phyloP scores from a whole-genome alignment of 345 rosid genomes.

The Lepidium didymum region DNA sequence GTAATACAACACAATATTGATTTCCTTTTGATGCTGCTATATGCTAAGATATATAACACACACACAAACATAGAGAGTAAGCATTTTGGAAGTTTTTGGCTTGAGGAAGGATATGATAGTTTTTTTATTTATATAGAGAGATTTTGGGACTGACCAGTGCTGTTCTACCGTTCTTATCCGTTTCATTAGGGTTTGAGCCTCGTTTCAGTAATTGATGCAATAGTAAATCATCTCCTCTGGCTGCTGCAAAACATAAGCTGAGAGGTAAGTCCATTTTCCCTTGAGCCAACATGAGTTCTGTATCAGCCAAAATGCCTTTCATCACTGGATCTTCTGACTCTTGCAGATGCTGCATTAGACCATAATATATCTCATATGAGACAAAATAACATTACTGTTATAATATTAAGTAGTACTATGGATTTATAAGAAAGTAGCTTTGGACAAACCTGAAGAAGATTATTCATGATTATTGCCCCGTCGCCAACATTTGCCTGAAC shows the following conservation, averaged over 20 bases:
- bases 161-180: constrained; percentile 52
- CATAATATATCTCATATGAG: not conserved
- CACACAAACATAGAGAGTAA: not conserved
- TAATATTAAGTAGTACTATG: not conserved
- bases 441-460: constrained; percentile 71
- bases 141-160: constrained; percentile 43
- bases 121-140: not conserved
- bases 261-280: constrained; percentile 85
- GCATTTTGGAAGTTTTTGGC: not conserved
- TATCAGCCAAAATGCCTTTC: constrained; percentile 53
- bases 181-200: constrained; percentile 65
- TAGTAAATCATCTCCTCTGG: constrained; percentile 71
- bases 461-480: constrained; percentile 81
- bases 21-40: constrained; percentile 73
- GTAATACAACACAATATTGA: constrained; percentile 55
- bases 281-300: constrained; percentile 66
- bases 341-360: constrained; percentile 59
- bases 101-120: not conserved
- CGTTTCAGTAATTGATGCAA: constrained; percentile 66
- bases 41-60: constrained; percentile 53
- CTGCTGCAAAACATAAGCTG: constrained; percentile 68
- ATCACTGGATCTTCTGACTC: constrained; percentile 51
- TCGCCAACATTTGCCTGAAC: constrained; percentile 81
- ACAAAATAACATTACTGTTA: not conserved
- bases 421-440: not conserved